Evolutionary conservation across 352 stramenopile species (phyloP).

Genomic region (Pythium monospermum): DNA sequence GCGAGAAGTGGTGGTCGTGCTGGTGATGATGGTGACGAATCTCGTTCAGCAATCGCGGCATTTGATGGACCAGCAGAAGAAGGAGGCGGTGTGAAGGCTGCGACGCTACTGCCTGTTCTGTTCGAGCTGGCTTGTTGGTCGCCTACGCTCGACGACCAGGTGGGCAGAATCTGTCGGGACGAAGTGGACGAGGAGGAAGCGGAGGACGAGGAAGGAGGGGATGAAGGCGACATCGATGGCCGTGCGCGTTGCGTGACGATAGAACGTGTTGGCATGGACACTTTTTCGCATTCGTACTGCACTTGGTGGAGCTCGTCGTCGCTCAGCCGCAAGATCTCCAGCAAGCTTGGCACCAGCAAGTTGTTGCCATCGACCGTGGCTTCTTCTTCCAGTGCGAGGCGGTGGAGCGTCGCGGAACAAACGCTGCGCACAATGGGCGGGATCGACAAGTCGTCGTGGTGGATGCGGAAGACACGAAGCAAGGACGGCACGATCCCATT

Average conservation of each 20-base stretch:
- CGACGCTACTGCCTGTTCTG: no score
- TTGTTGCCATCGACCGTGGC: slow-evolving; percentile 28
- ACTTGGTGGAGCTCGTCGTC: slow-evolving; percentile 69
- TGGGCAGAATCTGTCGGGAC: no score
- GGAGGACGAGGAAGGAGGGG: no score
- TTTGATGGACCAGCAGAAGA: no score
- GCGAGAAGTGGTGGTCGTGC: slow-evolving; percentile 7
- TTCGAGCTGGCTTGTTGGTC: no score
- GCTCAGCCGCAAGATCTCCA: slow-evolving; percentile 45
- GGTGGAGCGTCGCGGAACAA: slow-evolving; percentile 66
- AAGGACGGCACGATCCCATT: slow-evolving; percentile 49
- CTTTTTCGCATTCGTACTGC: slow-evolving; percentile 69
- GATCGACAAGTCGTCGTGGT: neutral
- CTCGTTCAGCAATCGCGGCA: no score
- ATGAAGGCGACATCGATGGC: no score
- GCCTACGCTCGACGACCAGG: no score
- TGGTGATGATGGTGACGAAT: neutral
- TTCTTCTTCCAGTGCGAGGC: slow-evolving; percentile 56
- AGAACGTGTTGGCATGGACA: slow-evolving; percentile 35
- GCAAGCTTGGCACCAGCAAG: slow-evolving; percentile 47
- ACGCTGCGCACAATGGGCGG: slow-evolving; percentile 29
- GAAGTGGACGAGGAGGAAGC: no score
- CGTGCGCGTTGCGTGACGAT: no score
- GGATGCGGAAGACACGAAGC: slow-evolving; percentile 30
- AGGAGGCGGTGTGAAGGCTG: no score